phyloP scores from a whole-genome alignment of 1,284 basidiomycete species.

The Ustilago trichophora region DNA sequence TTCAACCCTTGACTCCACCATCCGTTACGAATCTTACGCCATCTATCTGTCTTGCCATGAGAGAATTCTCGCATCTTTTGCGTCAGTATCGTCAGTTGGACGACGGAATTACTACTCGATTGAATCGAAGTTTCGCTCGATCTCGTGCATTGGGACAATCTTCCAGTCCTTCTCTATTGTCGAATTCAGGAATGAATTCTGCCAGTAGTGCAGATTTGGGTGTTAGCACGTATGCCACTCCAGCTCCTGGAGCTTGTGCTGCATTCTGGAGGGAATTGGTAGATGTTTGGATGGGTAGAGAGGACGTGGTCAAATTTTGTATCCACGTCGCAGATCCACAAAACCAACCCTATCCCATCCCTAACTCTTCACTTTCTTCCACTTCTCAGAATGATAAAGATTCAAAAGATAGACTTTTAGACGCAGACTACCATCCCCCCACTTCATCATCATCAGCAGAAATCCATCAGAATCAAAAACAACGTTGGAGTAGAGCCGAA shows the following conservation, averaged over 20 bases:
- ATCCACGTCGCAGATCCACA: slow-evolving; percentile 39
- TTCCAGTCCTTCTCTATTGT: slow-evolving; percentile 51
- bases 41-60: slow-evolving; percentile 45
- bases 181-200: slow-evolving; percentile 17
- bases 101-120: slow-evolving; percentile 56
- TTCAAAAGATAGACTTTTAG: slow-evolving; percentile 32
- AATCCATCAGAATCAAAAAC: background rate
- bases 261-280: slow-evolving; percentile 56
- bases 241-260: slow-evolving; percentile 38
- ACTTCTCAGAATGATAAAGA: background rate
- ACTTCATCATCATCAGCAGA: background rate
- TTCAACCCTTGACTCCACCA: slow-evolving; percentile 31
- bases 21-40: slow-evolving; percentile 48
- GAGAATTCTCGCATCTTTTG: slow-evolving; percentile 58
- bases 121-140: slow-evolving; percentile 55
- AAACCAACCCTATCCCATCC: background rate
- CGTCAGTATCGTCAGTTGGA: slow-evolving; percentile 61
- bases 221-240: slow-evolving; percentile 49
- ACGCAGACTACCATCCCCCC: slow-evolving; percentile 37
- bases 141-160: slow-evolving; percentile 52
- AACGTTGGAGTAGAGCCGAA: slow-evolving; percentile 29
- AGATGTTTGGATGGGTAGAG: slow-evolving; percentile 55
- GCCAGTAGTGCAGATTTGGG: slow-evolving; percentile 48
- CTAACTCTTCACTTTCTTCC: background rate
- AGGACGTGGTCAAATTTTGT: slow-evolving; percentile 58